Percentiles rank a stretch among this genome's conserved stretches.
Conservation (phyloP, 2,329 filamentous ascomycete species). For the Alternaria alternata region DNA sequence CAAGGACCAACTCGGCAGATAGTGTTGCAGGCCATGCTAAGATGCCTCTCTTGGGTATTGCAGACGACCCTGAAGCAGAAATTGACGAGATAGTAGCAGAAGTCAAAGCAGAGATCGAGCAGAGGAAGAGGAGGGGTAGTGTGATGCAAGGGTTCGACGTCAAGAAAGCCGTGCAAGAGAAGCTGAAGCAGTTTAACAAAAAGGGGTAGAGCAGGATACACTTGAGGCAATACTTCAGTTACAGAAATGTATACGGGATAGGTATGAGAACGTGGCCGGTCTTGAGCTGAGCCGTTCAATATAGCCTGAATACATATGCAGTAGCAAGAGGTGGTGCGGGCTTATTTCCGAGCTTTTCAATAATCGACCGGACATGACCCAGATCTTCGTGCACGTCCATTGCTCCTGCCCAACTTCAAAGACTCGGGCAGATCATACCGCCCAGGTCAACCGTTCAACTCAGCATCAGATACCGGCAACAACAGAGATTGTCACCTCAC, state of each 20-base stretch:
- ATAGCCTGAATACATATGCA: constrained; percentile 4
- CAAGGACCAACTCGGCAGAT: constrained; percentile 65
- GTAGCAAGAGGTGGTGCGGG: not conserved
- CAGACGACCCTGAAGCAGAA: constrained; percentile 77
- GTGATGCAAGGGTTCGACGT: constrained; percentile 47
- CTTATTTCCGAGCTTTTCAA: not conserved
- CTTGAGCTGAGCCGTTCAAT: not conserved
- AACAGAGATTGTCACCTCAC: not conserved
- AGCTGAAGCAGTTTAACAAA: constrained; percentile 45
- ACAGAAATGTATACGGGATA: not conserved
- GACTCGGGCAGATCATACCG: not conserved
- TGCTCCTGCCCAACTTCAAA: constrained; percentile 4
- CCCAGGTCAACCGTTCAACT: not conserved
- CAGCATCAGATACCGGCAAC: not conserved
- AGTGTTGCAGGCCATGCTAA: constrained; percentile 53
- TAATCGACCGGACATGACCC: not conserved
- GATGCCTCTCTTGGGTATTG: constrained; percentile 77
- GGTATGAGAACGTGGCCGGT: not conserved
- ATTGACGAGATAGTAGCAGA: constrained; percentile 81
- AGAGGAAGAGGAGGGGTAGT: constrained; percentile 57
- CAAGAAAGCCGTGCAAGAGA: constrained; percentile 47
- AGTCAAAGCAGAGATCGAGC: constrained; percentile 75
- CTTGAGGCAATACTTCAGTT: not conserved
- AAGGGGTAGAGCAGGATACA: constrained; percentile 16
- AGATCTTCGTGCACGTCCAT: constrained; percentile 4